Base-by-base conservation (phyloP, 257 asterid species). In the Eucommia ulmoides region DNA sequence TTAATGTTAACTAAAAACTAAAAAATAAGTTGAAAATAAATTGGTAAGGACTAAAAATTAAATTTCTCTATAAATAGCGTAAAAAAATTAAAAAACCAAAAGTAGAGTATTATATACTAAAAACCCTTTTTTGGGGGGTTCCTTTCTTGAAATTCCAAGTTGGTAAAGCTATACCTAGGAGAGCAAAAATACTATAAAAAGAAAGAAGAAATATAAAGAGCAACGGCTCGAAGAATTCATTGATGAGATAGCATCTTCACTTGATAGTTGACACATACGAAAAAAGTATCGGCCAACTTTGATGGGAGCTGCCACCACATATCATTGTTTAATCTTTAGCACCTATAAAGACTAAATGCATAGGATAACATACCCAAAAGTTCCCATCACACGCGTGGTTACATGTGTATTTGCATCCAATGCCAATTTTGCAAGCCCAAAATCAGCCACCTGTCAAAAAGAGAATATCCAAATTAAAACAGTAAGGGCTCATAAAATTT, bases 331-430 rank as follows among this genome's bases (percentile, higher is more conserved):
- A 56, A 23, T 56, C 33, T 56, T 50, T 61, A 11, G n/a, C 23
- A 22, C 44, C 16, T 52, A 50, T 33, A 20, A 53, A 41, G 47
- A 57, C n/a, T 48, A 51, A 29, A 38, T 51, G 29, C 18, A 29
- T 14, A 29, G 20, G 25, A 50, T 50, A 47, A 64, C 93, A 42
- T 58, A 84, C 96, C 96, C 96, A 50, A 86, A 86, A 42, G 96
- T 86, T 59, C 96, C 94, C 96, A 86, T 82, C 24, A 86, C 94
- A 55, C 96, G 94, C 19, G 96, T 86, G 8, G 96, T 77, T 25
- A 86, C 83, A 21, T 82, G 96, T 23, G 95, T 84, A 22, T 74
- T 73, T 45, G 65, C 53, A 54, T 74, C 86, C 73, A 80, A 62
- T n/a, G 91, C 95, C 53, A 85, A 66, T 78, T 78, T 86, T 48